Percentiles rank a stretch among this genome's conserved stretches.
Evolutionary conservation across 768 basidiomycete genomes (phyloP).

Genomic region (Rhizopogon sp.): DNA sequence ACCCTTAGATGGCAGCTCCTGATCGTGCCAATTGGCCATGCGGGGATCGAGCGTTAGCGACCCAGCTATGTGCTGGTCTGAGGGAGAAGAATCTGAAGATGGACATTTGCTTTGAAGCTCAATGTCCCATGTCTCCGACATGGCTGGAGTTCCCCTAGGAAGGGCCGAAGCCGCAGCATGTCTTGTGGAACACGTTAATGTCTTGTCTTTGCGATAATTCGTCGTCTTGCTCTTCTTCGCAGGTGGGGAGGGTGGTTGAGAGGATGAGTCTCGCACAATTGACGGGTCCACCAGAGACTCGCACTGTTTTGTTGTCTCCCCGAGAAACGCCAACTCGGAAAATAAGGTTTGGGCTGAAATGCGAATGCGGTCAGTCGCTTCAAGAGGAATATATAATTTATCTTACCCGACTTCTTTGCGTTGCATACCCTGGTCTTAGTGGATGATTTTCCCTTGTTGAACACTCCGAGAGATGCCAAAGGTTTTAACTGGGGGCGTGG

Average conservation of each 20-base stretch:
- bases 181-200: not conserved
- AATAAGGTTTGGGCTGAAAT: slow-evolving; percentile 26
- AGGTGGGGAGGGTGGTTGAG: slow-evolving; percentile 8
- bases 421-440: slow-evolving; percentile 15
- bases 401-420: slow-evolving; percentile 12
- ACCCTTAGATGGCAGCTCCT: slow-evolving; percentile 1
- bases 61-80: slow-evolving; percentile 7
- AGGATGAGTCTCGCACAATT: not conserved
- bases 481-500: slow-evolving; percentile 23
- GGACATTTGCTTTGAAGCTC: slow-evolving; percentile 33
- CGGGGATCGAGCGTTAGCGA: slow-evolving; percentile 36
- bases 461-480: slow-evolving; percentile 26
- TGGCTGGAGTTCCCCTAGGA: slow-evolving; percentile 7
- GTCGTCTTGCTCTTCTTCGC: slow-evolving; percentile 5
- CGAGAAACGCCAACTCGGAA: slow-evolving; percentile 45
- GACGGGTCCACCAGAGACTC: not conserved
- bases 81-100: slow-evolving; percentile 17
- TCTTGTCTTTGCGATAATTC: not conserved
- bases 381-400: not conserved
- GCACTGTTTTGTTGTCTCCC: slow-evolving; percentile 14
- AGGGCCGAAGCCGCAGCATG: not conserved
- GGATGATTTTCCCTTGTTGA: slow-evolving; percentile 32
- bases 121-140: slow-evolving; percentile 54
- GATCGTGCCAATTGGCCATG: slow-evolving; percentile 22
- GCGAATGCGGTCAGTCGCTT: slow-evolving; percentile 6